Conservation (phyloP, 2,329 filamentous ascomycete species). For the Colletotrichum liaoningense region DNA sequence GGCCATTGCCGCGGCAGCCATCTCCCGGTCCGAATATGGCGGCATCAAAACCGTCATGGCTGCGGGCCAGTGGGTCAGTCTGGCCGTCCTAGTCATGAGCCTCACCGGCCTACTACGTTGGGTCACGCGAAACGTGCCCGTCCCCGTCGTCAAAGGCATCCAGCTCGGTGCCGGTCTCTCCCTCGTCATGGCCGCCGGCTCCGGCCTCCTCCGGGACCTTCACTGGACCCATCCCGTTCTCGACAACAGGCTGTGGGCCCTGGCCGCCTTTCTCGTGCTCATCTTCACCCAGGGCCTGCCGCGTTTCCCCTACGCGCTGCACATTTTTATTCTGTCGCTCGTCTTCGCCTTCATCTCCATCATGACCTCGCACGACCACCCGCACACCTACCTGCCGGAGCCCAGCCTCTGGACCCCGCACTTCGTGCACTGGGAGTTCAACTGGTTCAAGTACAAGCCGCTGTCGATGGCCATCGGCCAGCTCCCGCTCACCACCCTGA, state of each 20-base stretch:
- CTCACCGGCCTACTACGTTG: slow-evolving; percentile 81
- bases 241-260: slow-evolving; percentile 83
- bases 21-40: slow-evolving; percentile 70
- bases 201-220: slow-evolving; percentile 74
- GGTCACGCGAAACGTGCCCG: slow-evolving; percentile 80
- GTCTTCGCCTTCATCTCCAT: slow-evolving; percentile 66
- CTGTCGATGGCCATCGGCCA: slow-evolving; percentile 80
- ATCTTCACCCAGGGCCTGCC: slow-evolving; percentile 73
- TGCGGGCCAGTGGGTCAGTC: slow-evolving; percentile 79
- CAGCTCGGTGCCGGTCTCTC: slow-evolving; percentile 92
- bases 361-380: slow-evolving; percentile 39
- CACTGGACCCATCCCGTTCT: slow-evolving; percentile 75
- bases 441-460: slow-evolving; percentile 46
- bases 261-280: slow-evolving; percentile 79
- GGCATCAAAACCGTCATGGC: slow-evolving; percentile 75
- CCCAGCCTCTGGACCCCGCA: slow-evolving; percentile 72
- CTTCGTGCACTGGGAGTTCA: slow-evolving; percentile 57
- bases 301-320: slow-evolving; percentile 81
- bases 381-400: slow-evolving; percentile 54
- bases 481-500: slow-evolving; percentile 89
- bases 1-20: slow-evolving; percentile 92
- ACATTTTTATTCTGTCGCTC: slow-evolving; percentile 77
- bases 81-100: slow-evolving; percentile 80
- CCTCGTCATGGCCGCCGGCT: slow-evolving; percentile 81
- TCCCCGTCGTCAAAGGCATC: slow-evolving; percentile 93